These are phyloP conservation scores for Sarcodon aspratus DNA, from an alignment of 768 basidiomycete species.

Conservation along the genomic window DNA sequence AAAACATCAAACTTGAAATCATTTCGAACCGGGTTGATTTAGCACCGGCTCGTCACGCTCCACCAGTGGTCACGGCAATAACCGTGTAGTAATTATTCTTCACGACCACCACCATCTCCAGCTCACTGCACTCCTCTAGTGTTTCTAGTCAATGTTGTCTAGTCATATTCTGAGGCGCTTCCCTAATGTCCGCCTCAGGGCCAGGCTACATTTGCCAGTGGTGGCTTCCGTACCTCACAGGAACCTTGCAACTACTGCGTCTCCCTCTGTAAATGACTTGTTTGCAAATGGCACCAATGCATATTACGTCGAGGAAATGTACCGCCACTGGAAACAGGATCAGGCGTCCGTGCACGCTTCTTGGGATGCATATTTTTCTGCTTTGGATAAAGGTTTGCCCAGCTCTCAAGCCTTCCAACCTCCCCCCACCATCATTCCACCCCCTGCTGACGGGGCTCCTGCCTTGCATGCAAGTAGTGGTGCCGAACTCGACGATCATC, in stretches of 20 bases:
- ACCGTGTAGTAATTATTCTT: too few relatives aligned
- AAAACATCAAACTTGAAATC: too few relatives aligned
- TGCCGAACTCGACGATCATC: conserved; percentile 80
- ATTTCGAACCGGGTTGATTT: too few relatives aligned
- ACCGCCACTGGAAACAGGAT: conserved; percentile 83
- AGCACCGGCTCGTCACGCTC: too few relatives aligned
- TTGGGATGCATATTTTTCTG: conserved; percentile 91
- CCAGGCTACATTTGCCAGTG: conserved; percentile 7
- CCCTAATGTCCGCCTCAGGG: conserved; percentile 16
- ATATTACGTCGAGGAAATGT: conserved; percentile 97
- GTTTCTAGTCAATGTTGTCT: conserved; percentile 19
- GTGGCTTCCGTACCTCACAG: conserved; percentile 15
- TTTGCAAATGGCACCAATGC: conserved; percentile 94
- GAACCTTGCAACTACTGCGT: conserved; percentile 33
- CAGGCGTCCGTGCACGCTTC: conserved; percentile 87
- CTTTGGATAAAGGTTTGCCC: conserved; percentile 78
- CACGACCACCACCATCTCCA: too few relatives aligned
- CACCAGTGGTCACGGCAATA: too few relatives aligned
- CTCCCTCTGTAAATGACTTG: conserved; percentile 68
- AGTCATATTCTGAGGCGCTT: conserved; percentile 26
- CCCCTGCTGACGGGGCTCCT: conserved; percentile 72
- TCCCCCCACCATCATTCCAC: conserved; percentile 62
- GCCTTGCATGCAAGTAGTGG: conserved; percentile 57
- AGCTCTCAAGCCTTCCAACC: conserved; percentile 77
- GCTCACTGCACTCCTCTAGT: too few relatives aligned